A percentile compares a stretch with the other conserved stretches of the same genome.
phyloP scores from a whole-genome alignment of 2,329 filamentous ascomycete species.

The Neofusicoccum kwambonambiense region DNA sequence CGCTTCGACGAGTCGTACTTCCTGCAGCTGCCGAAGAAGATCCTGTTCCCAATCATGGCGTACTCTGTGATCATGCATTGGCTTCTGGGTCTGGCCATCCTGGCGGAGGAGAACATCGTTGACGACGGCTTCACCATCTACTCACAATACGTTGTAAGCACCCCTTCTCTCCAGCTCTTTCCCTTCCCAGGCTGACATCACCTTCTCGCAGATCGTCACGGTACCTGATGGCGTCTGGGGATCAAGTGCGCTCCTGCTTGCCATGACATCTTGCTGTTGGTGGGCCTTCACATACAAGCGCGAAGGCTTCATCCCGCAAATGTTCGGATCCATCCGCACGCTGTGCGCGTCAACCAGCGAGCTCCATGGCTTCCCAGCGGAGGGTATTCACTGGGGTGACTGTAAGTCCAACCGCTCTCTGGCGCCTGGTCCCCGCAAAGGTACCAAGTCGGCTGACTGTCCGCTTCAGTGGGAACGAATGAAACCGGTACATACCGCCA shows the following conservation, averaged over 20 bases:
- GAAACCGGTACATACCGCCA: conserved; percentile 30
- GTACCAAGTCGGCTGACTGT: not conserved
- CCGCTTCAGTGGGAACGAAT: conserved; percentile 23
- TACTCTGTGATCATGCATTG: conserved; percentile 32
- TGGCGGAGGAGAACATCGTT: conserved; percentile 9
- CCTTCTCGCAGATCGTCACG: conserved; percentile 24
- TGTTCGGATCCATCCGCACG: conserved; percentile 33
- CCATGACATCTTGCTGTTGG: conserved; percentile 33
- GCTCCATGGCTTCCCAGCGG: conserved; percentile 29
- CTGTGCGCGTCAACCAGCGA: conserved; percentile 29
- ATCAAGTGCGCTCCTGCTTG: conserved; percentile 28
- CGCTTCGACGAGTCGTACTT: conserved; percentile 31
- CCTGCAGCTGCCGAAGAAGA: conserved; percentile 31
- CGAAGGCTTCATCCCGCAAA: conserved; percentile 34
- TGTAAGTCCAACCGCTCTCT: not conserved
- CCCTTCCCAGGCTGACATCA: not conserved
- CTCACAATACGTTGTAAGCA: conserved; percentile 26
- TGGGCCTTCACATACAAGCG: conserved; percentile 32
- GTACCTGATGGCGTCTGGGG: conserved; percentile 27
- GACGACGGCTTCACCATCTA: conserved; percentile 20
- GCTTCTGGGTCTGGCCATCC: conserved; percentile 27
- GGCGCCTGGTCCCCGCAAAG: too few species aligned
- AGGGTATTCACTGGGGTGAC: conserved; percentile 17
- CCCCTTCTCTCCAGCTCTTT: not conserved
- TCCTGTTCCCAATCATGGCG: conserved; percentile 31